These are phyloP conservation scores for Lentinula edodes DNA, from an alignment of 768 basidiomycete genomes.

Conservation along the genomic window DNA sequence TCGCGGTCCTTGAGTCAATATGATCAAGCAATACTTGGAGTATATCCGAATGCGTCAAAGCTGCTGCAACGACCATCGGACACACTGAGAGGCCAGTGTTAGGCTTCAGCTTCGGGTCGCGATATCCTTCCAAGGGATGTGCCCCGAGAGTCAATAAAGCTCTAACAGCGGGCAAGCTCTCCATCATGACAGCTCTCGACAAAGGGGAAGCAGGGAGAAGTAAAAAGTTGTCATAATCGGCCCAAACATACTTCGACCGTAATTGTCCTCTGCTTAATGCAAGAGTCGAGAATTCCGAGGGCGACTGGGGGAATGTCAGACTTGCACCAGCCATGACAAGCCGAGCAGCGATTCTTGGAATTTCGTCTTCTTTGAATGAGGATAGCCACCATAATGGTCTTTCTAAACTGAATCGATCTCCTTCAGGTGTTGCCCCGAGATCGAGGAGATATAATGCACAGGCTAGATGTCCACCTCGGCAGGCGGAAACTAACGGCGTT, in stretches of 20 bases:
- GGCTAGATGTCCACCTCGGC: slow-evolving; percentile 6
- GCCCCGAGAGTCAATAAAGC: slow-evolving; percentile 5
- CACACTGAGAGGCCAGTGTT: not conserved
- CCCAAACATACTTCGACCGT: not conserved
- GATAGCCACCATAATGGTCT: slow-evolving; percentile 8
- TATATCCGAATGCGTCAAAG: not conserved
- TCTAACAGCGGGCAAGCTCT: slow-evolving; percentile 3
- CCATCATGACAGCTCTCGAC: slow-evolving; percentile 9
- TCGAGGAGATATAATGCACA: slow-evolving; percentile 8
- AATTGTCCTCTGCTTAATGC: not conserved
- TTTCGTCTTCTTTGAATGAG: slow-evolving; percentile 6
- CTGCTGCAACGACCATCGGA: not conserved
- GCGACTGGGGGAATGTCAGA: not conserved
- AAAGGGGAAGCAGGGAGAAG: slow-evolving; percentile 7
- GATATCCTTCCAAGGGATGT: slow-evolving; percentile 7
- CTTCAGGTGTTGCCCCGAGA: slow-evolving; percentile 7
- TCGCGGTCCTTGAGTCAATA: not conserved
- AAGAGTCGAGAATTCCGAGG: not conserved
- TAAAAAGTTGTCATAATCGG: slow-evolving; percentile 6
- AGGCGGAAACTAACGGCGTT: slow-evolving; percentile 8
- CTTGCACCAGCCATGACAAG: slow-evolving; percentile 1
- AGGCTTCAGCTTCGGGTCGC: not conserved
- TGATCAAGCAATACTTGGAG: not conserved
- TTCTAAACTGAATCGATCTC: not conserved
- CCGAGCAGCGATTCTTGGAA: not conserved